Percentiles rank a stretch among this genome's conserved stretches.
Conservation (phyloP, 306 rosid species). For the Prosopis cineraria region DNA sequence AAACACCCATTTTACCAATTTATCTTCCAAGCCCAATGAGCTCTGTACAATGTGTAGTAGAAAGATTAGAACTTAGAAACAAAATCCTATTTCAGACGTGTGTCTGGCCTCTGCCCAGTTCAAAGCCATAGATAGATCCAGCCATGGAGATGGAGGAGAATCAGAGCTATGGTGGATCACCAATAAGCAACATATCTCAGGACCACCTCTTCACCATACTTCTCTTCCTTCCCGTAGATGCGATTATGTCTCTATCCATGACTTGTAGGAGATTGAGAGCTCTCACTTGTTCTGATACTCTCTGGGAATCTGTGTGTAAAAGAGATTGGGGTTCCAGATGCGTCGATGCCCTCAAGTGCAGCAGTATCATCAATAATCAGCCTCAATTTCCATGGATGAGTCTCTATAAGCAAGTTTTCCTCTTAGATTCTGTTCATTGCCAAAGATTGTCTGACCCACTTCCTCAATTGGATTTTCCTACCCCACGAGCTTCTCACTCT, state of each 20-base stretch:
- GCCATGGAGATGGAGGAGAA: constrained; percentile 55
- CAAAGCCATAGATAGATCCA: constrained; percentile 40
- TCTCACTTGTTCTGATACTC: constrained; percentile 58
- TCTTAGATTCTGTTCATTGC: constrained; percentile 59
- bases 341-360: constrained; percentile 62
- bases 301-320: constrained; percentile 73
- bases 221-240: constrained; percentile 69
- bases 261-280: constrained; percentile 75
- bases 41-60: neutral
- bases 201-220: constrained; percentile 76
- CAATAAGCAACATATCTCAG: constrained; percentile 60
- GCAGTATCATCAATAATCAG: constrained; percentile 22
- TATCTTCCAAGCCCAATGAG: constrained; percentile 30
- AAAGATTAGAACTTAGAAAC: neutral
- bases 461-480: constrained; percentile 54
- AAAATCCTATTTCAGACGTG: constrained; percentile 31
- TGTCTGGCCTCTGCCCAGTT: constrained; percentile 28
- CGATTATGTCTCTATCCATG: constrained; percentile 70
- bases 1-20: constrained; percentile 27
- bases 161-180: constrained; percentile 52
- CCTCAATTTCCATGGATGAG: constrained; percentile 69
- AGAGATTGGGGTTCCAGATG: constrained; percentile 77
- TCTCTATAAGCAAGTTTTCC: constrained; percentile 65
- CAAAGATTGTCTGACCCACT: constrained; percentile 48
- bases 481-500: constrained; percentile 93